A percentile compares a stretch with the other conserved stretches of the same genome.
Evolutionary conservation across 192 early-diverging fungal species (phyloP).

Genomic region (Coemansia sp.): DNA sequence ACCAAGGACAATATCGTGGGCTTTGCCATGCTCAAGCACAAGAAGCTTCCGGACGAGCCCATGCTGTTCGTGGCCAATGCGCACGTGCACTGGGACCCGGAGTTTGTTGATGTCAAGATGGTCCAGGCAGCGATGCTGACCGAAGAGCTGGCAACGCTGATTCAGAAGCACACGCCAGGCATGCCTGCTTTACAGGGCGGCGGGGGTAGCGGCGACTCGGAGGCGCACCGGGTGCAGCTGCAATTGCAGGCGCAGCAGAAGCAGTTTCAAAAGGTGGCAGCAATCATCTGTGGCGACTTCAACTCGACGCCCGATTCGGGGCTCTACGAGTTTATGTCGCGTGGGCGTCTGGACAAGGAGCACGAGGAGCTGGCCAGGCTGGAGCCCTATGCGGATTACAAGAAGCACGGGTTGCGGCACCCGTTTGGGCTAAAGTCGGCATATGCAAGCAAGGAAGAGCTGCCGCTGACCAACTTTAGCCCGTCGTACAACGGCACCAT

Average conservation of each 20-base stretch:
- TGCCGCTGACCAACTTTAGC: constrained; percentile 91
- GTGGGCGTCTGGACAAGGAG: constrained; percentile 71
- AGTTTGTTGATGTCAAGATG: constrained; percentile 90
- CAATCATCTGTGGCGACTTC: constrained; percentile 90
- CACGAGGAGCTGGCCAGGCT: constrained; percentile 81
- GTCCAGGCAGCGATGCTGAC: constrained; percentile 92
- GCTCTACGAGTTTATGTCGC: constrained; percentile 86
- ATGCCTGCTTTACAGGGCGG: constrained; percentile 1
- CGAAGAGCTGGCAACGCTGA: constrained; percentile 77
- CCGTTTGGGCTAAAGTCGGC: constrained; percentile 77
- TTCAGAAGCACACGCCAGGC: constrained; percentile 46
- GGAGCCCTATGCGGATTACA: constrained; percentile 80
- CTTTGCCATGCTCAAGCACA: constrained; percentile 78
- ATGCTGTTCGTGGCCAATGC: constrained; percentile 80
- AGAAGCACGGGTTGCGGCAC: constrained; percentile 79
- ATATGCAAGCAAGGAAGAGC: constrained; percentile 68
- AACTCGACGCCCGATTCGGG: constrained; percentile 89
- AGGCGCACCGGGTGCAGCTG: constrained; percentile 42
- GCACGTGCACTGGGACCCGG: constrained; percentile 94
- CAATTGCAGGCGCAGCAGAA: constrained; percentile 53
- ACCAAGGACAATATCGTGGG: constrained; percentile 94
- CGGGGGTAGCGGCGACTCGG: constrained; percentile 24
- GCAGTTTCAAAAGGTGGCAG: constrained; percentile 43
- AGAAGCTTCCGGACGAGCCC: constrained; percentile 61
- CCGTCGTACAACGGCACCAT: constrained; percentile 84